Evolutionary conservation across 1,284 basidiomycete species (phyloP).

Genomic region (Apiotrichum mycotoxinovorans): DNA sequence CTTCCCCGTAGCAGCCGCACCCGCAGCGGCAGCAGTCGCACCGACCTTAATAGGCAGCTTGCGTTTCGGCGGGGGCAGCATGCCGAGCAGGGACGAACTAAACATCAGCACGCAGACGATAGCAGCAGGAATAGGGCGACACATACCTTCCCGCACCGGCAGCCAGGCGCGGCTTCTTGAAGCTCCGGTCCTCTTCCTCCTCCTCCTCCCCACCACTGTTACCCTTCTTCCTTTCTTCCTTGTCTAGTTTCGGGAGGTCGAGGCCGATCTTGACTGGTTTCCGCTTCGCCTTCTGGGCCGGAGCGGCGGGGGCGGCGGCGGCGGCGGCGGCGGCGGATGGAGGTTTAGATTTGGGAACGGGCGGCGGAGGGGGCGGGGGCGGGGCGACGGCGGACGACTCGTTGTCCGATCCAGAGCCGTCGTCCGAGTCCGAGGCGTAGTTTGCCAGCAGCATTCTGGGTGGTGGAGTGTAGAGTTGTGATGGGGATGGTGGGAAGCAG

Average conservation of each 20-base stretch:
- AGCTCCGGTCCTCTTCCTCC: slow-evolving; percentile 8
- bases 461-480: not conserved
- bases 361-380: not conserved
- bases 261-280: slow-evolving; percentile 47
- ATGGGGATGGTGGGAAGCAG: not conserved
- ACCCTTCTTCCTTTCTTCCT: slow-evolving; percentile 1
- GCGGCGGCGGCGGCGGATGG: slow-evolving; percentile 8
- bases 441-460: slow-evolving; percentile 43
- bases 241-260: slow-evolving; percentile 35
- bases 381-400: not conserved
- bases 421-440: slow-evolving; percentile 45
- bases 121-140: not conserved
- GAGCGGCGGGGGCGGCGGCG: not conserved
- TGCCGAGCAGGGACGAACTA: slow-evolving; percentile 44
- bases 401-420: slow-evolving; percentile 8
- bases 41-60: slow-evolving; percentile 29
- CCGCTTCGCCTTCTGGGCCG: slow-evolving; percentile 19
- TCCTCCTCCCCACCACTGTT: slow-evolving; percentile 1
- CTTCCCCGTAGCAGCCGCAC: slow-evolving; percentile 38
- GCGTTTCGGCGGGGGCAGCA: slow-evolving; percentile 49
- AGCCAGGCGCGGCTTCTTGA: slow-evolving; percentile 24
- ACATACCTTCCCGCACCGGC: slow-evolving; percentile 15
- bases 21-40: slow-evolving; percentile 14
- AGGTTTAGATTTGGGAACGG: slow-evolving; percentile 8
- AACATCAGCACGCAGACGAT: not conserved